A percentile compares a stretch with the other conserved stretches of the same genome.
Conservation (phyloP, 1,284 basidiomycete species). For the Puccinia brachypodii region DNA sequence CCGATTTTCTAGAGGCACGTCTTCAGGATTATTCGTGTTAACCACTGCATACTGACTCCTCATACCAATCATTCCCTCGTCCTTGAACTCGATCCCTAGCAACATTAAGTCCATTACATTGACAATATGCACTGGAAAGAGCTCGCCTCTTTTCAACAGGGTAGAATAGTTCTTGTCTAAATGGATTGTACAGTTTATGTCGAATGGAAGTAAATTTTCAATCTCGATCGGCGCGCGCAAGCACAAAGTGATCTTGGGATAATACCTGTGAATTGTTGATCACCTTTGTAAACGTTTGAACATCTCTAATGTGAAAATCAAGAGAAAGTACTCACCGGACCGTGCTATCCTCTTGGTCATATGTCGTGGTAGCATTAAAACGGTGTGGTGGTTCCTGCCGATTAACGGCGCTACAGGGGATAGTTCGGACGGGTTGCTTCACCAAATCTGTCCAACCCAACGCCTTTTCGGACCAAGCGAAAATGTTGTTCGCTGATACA, state of each 20-base stretch:
- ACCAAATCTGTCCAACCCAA: slow-evolving; percentile 88
- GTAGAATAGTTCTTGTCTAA: slow-evolving; percentile 63
- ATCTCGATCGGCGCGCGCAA: slow-evolving; percentile 63
- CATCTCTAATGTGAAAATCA: background rate
- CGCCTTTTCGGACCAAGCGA: slow-evolving; percentile 73
- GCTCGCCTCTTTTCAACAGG: slow-evolving; percentile 87
- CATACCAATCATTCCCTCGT: slow-evolving; percentile 72
- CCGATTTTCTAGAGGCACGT: slow-evolving; percentile 45
- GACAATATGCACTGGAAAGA: slow-evolving; percentile 96
- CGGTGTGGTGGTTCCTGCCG: slow-evolving; percentile 85
- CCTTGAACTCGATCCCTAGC: slow-evolving; percentile 86
- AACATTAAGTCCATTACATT: slow-evolving; percentile 89
- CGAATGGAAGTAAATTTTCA: slow-evolving; percentile 93
- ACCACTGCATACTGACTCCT: slow-evolving; percentile 45
- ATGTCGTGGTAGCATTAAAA: slow-evolving; percentile 68
- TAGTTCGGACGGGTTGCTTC: slow-evolving; percentile 72
- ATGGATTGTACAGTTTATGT: slow-evolving; percentile 65
- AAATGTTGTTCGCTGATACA: background rate
- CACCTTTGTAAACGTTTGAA: background rate
- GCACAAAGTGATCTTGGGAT: slow-evolving; percentile 42
- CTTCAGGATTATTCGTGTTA: slow-evolving; percentile 48
- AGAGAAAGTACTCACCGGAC: slow-evolving; percentile 7
- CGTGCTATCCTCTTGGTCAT: slow-evolving; percentile 39
- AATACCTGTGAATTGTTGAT: slow-evolving; percentile 31
- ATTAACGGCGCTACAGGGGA: slow-evolving; percentile 82